Evolutionary conservation across 305 asterid species (phyloP).

Genomic region (Salvia sclarea): DNA sequence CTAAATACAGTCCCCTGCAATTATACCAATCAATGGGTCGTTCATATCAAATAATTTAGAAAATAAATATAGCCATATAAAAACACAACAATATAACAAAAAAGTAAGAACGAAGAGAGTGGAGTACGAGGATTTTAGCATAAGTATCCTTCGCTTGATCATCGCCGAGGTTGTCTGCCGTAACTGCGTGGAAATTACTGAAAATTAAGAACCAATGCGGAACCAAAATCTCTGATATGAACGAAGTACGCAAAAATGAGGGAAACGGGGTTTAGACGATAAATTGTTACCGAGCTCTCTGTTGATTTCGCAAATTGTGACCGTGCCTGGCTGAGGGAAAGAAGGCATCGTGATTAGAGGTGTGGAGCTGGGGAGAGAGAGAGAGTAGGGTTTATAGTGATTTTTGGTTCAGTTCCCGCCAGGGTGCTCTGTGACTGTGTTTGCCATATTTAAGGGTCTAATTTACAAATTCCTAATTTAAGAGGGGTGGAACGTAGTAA

Average conservation of each 20-base stretch:
- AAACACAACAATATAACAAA: neutral
- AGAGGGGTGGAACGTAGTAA: neutral
- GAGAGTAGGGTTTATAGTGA: slow-evolving; percentile 45
- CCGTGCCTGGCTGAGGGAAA: slow-evolving; percentile 80
- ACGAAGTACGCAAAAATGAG: neutral
- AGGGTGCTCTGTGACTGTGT: neutral
- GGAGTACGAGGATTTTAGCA: slow-evolving; percentile 66
- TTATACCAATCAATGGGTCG: slow-evolving; percentile 1
- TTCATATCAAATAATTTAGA: slow-evolving; percentile 16
- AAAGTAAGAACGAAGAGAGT: slow-evolving; percentile 5
- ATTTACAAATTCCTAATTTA: neutral
- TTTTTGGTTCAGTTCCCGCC: slow-evolving; percentile 43
- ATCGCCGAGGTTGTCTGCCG: slow-evolving; percentile 68
- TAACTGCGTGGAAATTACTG: slow-evolving; percentile 50
- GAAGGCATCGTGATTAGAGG: slow-evolving; percentile 54
- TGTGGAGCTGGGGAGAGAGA: neutral
- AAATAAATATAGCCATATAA: neutral
- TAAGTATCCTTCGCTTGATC: slow-evolving; percentile 78
- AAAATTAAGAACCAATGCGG: neutral
- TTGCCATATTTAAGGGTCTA: neutral
- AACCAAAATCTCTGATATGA: neutral
- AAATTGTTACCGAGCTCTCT: slow-evolving; percentile 59
- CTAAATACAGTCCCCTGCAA: slow-evolving; percentile 78
- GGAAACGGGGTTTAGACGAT: neutral
- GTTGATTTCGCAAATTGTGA: slow-evolving; percentile 90